Conservation (phyloP, 441 rosid genomes). For the Brassica hybrid region DNA sequence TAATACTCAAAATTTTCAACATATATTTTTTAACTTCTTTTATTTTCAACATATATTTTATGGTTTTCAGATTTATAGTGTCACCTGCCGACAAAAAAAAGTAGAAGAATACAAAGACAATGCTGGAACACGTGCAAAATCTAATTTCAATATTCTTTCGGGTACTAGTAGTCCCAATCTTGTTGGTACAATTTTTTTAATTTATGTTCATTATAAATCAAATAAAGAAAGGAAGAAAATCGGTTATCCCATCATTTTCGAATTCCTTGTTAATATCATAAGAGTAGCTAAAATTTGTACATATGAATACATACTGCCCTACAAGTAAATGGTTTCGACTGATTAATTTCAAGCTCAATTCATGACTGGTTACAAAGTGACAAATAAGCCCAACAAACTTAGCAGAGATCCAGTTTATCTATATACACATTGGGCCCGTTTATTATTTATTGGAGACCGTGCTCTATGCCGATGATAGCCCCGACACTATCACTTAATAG, state of each 20-base stretch:
- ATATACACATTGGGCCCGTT: neutral
- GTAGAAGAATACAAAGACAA: neutral
- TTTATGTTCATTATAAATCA: neutral
- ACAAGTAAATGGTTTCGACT: neutral
- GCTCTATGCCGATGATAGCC: too few relatives aligned
- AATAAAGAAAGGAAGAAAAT: conserved; percentile 7
- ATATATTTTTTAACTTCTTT: neutral
- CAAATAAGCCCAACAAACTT: neutral
- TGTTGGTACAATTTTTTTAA: neutral
- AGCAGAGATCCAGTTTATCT: neutral
- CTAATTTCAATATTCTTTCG: neutral
- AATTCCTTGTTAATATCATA: neutral
- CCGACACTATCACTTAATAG: too few relatives aligned
- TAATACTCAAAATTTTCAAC: neutral
- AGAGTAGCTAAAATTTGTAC: neutral
- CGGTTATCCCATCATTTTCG: conserved; percentile 17
- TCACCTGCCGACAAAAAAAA: neutral
- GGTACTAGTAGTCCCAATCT: neutral
- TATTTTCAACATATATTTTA: too few relatives aligned
- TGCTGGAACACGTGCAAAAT: conserved; percentile 16
- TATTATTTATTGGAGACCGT: neutral
- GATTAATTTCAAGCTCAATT: neutral
- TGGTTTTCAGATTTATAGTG: too few relatives aligned
- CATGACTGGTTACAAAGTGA: neutral
- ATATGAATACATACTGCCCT: neutral